Evolutionary conservation across 441 rosid species (phyloP), one percentile per base, ranked within the genome.

Genomic region (Dalechampia spathulata): DNA sequence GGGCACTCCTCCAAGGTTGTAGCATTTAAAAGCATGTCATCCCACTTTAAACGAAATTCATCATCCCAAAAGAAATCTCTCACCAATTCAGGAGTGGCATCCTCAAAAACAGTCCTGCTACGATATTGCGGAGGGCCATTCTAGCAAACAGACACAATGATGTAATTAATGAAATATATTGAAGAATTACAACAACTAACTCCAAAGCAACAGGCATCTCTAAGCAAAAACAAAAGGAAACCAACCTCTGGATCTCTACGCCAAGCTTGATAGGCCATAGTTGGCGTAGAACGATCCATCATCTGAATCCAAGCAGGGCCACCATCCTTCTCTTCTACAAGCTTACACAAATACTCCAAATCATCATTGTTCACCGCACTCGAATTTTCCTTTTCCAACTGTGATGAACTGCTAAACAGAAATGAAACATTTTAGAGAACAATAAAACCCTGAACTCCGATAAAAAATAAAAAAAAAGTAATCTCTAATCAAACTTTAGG

Each of bases 51-150:
- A 49, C 99, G 77, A 60, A 71, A 86, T 23, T 79, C 86, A 64
- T 92, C 96, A 49, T 92, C 99, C 99, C 96, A 88, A 58, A 92
- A 92, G 81, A 88, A 88, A 60, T 92, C 96, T 58, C 96, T 86
- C 46, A 78, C 79, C 75, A 78, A 55, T 78, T 92, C 96, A 45
- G 98, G 98, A 17, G 84, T 78, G 16, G 87, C 94, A 63, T 92
- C 88, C 67, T 92, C 96, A 57, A 75, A 92, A 48, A 92, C 76
- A 19, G 96, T 88, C 30, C 90, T 73, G 68, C 85, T 84, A 14
- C 95, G 90, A 67, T 88, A 92, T 61, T 88, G 90, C 0, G 98
- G 87, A 68, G 96, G 98, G 8, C 95, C 98, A 47, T 34, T 75
- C 93, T 90, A 60, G 26, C 49, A 68, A 65, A 62, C 43, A 22